Percentiles rank a stretch among this genome's conserved stretches.
Conservation (phyloP, 2,329 filamentous ascomycete genomes). For the Hymenoscyphus albidus region DNA sequence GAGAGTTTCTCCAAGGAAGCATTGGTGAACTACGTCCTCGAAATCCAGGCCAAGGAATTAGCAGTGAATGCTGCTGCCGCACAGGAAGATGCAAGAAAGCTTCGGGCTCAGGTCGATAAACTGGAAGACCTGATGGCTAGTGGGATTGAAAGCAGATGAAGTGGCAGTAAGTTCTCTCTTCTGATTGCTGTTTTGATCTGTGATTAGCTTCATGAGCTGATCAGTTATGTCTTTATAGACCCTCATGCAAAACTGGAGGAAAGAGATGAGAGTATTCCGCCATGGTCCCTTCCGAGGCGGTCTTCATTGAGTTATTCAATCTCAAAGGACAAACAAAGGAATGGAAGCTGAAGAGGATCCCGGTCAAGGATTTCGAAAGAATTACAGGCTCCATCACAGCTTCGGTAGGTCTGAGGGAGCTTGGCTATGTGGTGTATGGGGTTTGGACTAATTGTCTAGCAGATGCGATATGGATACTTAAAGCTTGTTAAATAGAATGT, state of each 20-base stretch:
- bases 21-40: slow-evolving; percentile 5
- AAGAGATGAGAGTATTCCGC: slow-evolving; percentile 5
- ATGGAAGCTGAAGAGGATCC: slow-evolving; percentile 9
- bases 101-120: background rate
- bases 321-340: slow-evolving; percentile 1
- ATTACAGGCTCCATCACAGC: background rate
- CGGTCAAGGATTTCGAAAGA: background rate
- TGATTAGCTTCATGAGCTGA: background rate
- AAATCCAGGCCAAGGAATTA: background rate
- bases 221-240: background rate
- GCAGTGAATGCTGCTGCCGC: background rate
- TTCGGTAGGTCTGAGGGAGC: background rate
- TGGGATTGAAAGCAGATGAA: slow-evolving; percentile 9
- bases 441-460: background rate
- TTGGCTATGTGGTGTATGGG: background rate
- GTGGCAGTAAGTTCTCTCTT: slow-evolving; percentile 1
- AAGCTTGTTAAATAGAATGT: background rate
- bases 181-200: background rate
- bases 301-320: slow-evolving; percentile 4
- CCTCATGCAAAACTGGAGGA: slow-evolving; percentile 8
- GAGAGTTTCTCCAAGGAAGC: slow-evolving; percentile 3
- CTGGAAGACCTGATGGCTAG: slow-evolving; percentile 9
- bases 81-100: background rate
- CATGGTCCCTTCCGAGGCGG: slow-evolving; percentile 8
- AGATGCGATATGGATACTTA: slow-evolving; percentile 6